phyloP scores from a whole-genome alignment of 1,284 basidiomycete species.

The Marasmius sp. region DNA sequence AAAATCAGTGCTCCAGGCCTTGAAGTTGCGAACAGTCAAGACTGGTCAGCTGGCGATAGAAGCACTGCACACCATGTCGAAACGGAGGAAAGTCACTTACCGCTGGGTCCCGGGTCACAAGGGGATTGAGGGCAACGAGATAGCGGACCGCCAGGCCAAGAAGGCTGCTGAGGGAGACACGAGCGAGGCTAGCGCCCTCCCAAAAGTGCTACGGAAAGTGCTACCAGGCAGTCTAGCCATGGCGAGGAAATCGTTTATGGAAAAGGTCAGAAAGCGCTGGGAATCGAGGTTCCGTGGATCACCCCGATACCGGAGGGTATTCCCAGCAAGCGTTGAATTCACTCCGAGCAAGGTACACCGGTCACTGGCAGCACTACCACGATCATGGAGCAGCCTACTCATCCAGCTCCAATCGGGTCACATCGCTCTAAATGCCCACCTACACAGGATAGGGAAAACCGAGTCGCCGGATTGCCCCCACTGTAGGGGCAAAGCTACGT shows the following conservation, averaged over 20 bases:
- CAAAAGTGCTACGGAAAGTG: slow-evolving; percentile 8
- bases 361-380: neutral
- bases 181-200: slow-evolving; percentile 8
- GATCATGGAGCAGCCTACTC: neutral
- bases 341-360: neutral
- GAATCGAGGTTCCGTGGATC: neutral
- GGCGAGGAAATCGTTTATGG: neutral
- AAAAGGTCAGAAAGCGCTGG: neutral
- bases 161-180: slow-evolving; percentile 19
- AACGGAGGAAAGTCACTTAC: slow-evolving; percentile 1
- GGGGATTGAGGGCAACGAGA: slow-evolving; percentile 24
- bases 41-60: slow-evolving; percentile 20
- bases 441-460: neutral
- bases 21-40: neutral
- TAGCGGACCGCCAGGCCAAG: slow-evolving; percentile 27
- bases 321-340: neutral
- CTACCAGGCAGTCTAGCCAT: neutral
- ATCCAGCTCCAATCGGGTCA: neutral
- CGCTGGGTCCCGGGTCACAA: slow-evolving; percentile 26
- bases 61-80: slow-evolving; percentile 5
- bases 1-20: neutral
- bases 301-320: neutral
- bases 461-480: neutral
- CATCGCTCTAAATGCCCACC: neutral
- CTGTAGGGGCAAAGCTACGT: neutral